phyloP scores from a whole-genome alignment of 805 yeast species.

The Wickerhamiella alocasiicola region DNA sequence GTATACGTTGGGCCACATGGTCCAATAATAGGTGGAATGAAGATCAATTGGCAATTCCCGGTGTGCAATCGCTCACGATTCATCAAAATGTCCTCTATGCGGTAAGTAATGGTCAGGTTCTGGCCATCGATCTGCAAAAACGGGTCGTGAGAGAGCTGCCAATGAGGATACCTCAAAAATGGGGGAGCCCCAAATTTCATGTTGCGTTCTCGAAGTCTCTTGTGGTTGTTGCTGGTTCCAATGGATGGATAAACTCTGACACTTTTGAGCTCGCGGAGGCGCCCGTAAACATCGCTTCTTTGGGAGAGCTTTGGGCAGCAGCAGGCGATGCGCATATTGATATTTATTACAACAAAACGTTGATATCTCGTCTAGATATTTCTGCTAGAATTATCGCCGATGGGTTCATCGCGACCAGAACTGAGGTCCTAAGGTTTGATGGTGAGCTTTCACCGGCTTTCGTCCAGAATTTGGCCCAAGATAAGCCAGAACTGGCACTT shows the following conservation, averaged over 20 bases:
- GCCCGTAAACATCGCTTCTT: background rate
- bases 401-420: background rate
- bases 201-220: background rate
- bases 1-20: conserved; percentile 4
- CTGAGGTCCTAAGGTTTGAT: background rate
- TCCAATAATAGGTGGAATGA: background rate
- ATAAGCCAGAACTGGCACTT: conserved; percentile 1
- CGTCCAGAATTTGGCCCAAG: background rate
- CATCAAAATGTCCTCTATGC: background rate
- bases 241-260: background rate
- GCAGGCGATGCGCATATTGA: background rate
- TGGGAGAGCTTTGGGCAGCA: conserved; percentile 4
- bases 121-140: conserved; percentile 2
- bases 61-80: background rate
- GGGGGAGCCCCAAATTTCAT: background rate
- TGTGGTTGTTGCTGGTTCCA: conserved; percentile 2
- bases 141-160: conserved; percentile 2
- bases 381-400: background rate
- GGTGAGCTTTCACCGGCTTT: background rate
- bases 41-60: conserved; percentile 1
- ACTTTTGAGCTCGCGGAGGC: background rate
- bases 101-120: background rate
- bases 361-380: background rate
- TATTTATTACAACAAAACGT: background rate
- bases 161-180: background rate